Evolutionary conservation across 768 basidiomycete species (phyloP), one percentile per base, ranked within the genome.

Genomic region (Rhizopogon rudus): DNA sequence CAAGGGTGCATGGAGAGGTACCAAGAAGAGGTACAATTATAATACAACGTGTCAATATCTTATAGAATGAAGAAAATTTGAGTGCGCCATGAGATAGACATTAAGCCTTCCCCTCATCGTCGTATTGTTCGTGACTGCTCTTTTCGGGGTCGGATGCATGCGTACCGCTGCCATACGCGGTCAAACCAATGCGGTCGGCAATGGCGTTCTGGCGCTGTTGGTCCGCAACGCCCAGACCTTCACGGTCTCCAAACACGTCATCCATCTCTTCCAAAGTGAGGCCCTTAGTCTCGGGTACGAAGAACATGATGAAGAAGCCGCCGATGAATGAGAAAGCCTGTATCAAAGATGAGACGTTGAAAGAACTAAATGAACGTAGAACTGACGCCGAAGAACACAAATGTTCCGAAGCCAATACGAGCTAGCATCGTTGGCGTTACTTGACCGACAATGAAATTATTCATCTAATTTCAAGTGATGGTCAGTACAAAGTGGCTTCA

Each of bases 221-320:
- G 65, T 91, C 89, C 16, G 81, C 79, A 10, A 73, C 73, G 1
- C 79, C 83, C 44, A 85, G 69, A 37, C 81, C 81, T 45, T 66
- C 67, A 8, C 71, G 73, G 51, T 80, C 81, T 33, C 85, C 84
- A 67, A 92, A 92, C 17, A 87, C 80, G 29, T 81, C 80, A 67
- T 92, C 89, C 81, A 91, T 87, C 67, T 91, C 87, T 64, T 91
- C 88, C 44, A 91, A 74, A 3, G 82, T 80, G 3, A 87, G 74
- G 33, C 82, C 84, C 71, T 88, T 88, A 14, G 85, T 87, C 71
- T 87, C 84, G n/a, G 86, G 86, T 1, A 86, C 85, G 43, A 84
- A 77, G 72, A 86, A 79, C 61, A 81, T 61, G 62, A 91, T 72
- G 68, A 88, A 87, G 16, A 86, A 54, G 17, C 82, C 84, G 48